These are phyloP conservation scores for Globomyces sp. DNA, from an alignment of 371 early-diverging fungal genomes.

Conservation along the genomic window DNA sequence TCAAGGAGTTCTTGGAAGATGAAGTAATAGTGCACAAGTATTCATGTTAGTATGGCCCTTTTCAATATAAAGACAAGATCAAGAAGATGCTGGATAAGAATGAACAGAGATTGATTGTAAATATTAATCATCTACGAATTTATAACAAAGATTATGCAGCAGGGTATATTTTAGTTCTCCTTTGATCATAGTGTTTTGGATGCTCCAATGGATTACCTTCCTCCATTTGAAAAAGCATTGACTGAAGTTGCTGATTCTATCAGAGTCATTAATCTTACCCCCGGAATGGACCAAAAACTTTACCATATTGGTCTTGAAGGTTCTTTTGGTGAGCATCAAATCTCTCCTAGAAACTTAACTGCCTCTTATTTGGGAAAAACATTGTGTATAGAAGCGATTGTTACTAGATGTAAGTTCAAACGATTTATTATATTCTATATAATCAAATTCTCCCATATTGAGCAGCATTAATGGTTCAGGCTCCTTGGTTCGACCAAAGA, in stretches of 20 bases:
- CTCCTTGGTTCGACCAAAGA: constrained; percentile 97
- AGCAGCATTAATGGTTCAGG: constrained; percentile 38
- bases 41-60: constrained; percentile 44
- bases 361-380: constrained; percentile 84
- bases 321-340: constrained; percentile 86
- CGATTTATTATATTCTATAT: neutral
- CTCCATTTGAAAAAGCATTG: constrained; percentile 81
- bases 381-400: constrained; percentile 98
- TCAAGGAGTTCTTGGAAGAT: constrained; percentile 46
- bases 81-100: constrained; percentile 61
- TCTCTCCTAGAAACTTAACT: constrained; percentile 90
- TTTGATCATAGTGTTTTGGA: constrained; percentile 57
- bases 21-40: constrained; percentile 30
- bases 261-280: constrained; percentile 15
- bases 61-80: constrained; percentile 65
- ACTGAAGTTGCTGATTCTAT: constrained; percentile 53
- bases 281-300: constrained; percentile 42
- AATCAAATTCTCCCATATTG: constrained; percentile 5
- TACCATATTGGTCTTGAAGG: constrained; percentile 90
- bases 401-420: constrained; percentile 79
- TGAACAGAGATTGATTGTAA: constrained; percentile 76
- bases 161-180: constrained; percentile 46
- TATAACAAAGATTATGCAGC: constrained; percentile 65
- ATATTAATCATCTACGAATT: constrained; percentile 83
- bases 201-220: constrained; percentile 79